A percentile compares a stretch with the other conserved stretches of the same genome.
These are phyloP conservation scores for Magnaporthiopsis rhizophila DNA, from an alignment of 2,329 filamentous ascomycete genomes.

Conservation along the genomic window DNA sequence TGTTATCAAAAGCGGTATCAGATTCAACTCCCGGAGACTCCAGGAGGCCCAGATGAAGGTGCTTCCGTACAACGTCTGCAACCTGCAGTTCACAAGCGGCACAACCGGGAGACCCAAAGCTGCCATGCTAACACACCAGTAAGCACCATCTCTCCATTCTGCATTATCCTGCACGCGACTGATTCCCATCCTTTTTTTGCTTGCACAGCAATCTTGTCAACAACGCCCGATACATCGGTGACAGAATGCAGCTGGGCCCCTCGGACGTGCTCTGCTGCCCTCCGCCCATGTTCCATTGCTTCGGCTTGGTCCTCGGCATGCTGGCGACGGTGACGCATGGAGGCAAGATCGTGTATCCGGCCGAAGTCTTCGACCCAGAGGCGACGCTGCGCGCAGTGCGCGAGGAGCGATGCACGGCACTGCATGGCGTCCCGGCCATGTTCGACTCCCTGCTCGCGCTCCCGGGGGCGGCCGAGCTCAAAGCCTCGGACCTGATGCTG, in stretches of 20 bases:
- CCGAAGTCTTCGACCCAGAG: slow-evolving; percentile 62
- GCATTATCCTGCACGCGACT: not conserved
- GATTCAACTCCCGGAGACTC: slow-evolving; percentile 34
- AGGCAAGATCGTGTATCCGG: slow-evolving; percentile 67
- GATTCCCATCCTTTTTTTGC: slow-evolving; percentile 11
- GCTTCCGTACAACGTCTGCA: slow-evolving; percentile 59
- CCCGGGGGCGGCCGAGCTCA: slow-evolving; percentile 27
- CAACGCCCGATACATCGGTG: slow-evolving; percentile 63
- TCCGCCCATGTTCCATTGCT: slow-evolving; percentile 80
- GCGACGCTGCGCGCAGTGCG: slow-evolving; percentile 60
- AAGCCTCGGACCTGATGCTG: slow-evolving; percentile 40
- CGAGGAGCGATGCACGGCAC: slow-evolving; percentile 61
- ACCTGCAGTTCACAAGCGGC: slow-evolving; percentile 69
- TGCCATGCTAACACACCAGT: slow-evolving; percentile 66
- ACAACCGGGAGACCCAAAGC: slow-evolving; percentile 68
- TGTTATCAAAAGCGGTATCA: slow-evolving; percentile 43
- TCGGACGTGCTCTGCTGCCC: slow-evolving; percentile 70
- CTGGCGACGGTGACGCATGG: slow-evolving; percentile 67
- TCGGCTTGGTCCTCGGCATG: slow-evolving; percentile 70
- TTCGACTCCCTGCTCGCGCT: slow-evolving; percentile 57
- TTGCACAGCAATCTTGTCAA: slow-evolving; percentile 48
- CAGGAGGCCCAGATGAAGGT: slow-evolving; percentile 46
- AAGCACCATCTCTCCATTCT: slow-evolving; percentile 18
- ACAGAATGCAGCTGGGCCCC: slow-evolving; percentile 61
- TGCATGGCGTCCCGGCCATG: slow-evolving; percentile 81